These are phyloP conservation scores for Epichloe elymi DNA, from an alignment of 2,329 filamentous ascomycete species.

Conservation along the genomic window DNA sequence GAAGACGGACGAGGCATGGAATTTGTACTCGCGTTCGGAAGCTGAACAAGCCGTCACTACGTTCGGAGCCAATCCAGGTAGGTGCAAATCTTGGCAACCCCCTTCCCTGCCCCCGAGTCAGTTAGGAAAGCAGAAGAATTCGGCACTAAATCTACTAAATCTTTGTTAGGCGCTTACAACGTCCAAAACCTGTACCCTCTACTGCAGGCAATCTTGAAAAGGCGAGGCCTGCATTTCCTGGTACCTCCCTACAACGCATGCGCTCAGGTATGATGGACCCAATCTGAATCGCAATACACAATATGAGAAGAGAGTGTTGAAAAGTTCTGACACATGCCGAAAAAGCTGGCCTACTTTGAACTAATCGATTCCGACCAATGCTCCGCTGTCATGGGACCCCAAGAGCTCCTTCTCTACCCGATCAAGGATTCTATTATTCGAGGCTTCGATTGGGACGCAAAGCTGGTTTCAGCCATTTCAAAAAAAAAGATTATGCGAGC, in stretches of 20 bases:
- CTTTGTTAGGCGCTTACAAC: conserved; percentile 51
- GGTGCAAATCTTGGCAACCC: not conserved
- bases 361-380: conserved; percentile 52
- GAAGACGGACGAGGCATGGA: conserved; percentile 72
- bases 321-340: not conserved
- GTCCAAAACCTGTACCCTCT: conserved; percentile 63
- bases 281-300: not conserved
- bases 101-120: not conserved
- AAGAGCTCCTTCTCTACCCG: conserved; percentile 76
- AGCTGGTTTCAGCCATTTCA: conserved; percentile 50
- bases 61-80: conserved; percentile 72
- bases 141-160: not conserved
- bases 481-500: conserved; percentile 58
- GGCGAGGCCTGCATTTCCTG: conserved; percentile 58
- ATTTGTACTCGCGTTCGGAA: conserved; percentile 67
- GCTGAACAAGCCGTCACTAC: conserved; percentile 69
- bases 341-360: conserved; percentile 61
- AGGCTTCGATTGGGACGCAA: conserved; percentile 53
- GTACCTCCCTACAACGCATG: conserved; percentile 81
- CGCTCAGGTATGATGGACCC: conserved; percentile 51
- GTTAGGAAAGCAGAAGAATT: not conserved
- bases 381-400: conserved; percentile 69
- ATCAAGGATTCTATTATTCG: conserved; percentile 62
- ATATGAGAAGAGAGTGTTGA: not conserved
- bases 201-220: conserved; percentile 60